Percentiles rank a stretch among this genome's conserved stretches.
These are phyloP conservation scores for Leccinum olivaceopallidum DNA, from an alignment of 768 basidiomycete species.

Conservation along the genomic window DNA sequence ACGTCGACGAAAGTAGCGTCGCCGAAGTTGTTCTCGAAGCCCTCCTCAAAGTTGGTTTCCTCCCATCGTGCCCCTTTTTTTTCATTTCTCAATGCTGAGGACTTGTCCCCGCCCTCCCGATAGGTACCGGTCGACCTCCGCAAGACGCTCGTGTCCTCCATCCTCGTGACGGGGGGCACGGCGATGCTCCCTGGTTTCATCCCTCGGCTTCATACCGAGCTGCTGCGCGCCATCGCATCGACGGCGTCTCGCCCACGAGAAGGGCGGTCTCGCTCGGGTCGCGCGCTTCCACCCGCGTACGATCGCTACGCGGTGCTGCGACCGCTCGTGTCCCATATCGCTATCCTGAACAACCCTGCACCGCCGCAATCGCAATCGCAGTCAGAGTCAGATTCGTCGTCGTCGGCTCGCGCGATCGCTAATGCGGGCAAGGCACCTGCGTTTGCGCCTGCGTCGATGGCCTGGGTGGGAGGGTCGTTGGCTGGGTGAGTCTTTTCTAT, in stretches of 20 bases:
- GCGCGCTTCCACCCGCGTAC: conserved; percentile 49
- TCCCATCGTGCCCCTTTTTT: not conserved
- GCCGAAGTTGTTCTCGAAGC: conserved; percentile 80
- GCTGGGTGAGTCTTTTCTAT: conserved; percentile 65
- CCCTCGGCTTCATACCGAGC: conserved; percentile 78
- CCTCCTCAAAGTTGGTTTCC: conserved; percentile 64
- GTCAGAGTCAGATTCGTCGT: conserved; percentile 23
- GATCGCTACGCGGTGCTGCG: conserved; percentile 78
- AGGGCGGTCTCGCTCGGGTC: conserved; percentile 36
- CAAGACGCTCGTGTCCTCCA: conserved; percentile 77
- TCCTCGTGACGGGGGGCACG: conserved; percentile 88
- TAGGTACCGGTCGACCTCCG: conserved; percentile 91
- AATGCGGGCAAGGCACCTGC: conserved; percentile 86
- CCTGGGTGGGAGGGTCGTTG: conserved; percentile 93
- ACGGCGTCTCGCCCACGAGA: conserved; percentile 36
- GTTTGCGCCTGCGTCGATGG: conserved; percentile 76
- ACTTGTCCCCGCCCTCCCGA: not conserved
- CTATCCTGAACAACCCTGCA: conserved; percentile 83
- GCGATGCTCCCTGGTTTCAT: conserved; percentile 93
- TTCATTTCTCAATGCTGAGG: not conserved
- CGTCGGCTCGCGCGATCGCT: conserved; percentile 48
- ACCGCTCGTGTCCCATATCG: conserved; percentile 68
- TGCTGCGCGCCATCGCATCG: conserved; percentile 60
- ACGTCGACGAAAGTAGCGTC: conserved; percentile 83
- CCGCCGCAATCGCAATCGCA: conserved; percentile 41